A percentile compares a stretch with the other conserved stretches of the same genome.
Conservation (phyloP, 164 flowering plant species). For the Vitis rupestris region DNA sequence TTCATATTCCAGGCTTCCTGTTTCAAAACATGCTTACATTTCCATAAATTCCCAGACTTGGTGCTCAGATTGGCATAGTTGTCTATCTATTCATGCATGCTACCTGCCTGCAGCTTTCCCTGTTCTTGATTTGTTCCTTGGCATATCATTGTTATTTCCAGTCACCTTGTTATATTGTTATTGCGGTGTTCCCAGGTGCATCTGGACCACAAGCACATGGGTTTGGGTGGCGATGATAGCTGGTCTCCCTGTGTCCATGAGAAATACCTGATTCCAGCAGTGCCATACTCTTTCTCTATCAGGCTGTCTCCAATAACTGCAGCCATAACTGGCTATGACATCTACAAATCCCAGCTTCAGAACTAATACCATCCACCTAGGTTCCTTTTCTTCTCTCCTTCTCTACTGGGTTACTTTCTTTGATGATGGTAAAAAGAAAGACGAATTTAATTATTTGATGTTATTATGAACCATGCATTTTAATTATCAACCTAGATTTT, state of each 20-base stretch:
- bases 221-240: constrained; percentile 98
- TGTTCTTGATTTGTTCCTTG: not conserved
- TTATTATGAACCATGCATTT: too few relatives aligned
- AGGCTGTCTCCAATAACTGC: constrained; percentile 59
- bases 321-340: constrained; percentile 40
- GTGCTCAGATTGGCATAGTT: too few relatives aligned
- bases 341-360: constrained; percentile 57
- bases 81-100: too few relatives aligned
- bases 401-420: too few relatives aligned
- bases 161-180: not conserved
- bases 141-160: not conserved
- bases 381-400: too few relatives aligned
- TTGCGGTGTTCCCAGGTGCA: constrained; percentile 62
- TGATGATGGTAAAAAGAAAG: too few relatives aligned
- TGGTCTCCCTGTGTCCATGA: constrained; percentile 93
- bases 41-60: too few relatives aligned
- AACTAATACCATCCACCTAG: not conserved
- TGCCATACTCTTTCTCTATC: constrained; percentile 75
- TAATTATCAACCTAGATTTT: too few relatives aligned
- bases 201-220: constrained; percentile 99
- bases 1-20: too few relatives aligned
- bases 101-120: not conserved
- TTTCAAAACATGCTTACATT: too few relatives aligned
- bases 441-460: too few relatives aligned
- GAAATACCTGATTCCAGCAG: constrained; percentile 69